Evolutionary conservation across 2,329 filamentous ascomycete species (phyloP), one percentile per base, ranked within the genome.

Genomic region (Sporothrix curviconia): DNA sequence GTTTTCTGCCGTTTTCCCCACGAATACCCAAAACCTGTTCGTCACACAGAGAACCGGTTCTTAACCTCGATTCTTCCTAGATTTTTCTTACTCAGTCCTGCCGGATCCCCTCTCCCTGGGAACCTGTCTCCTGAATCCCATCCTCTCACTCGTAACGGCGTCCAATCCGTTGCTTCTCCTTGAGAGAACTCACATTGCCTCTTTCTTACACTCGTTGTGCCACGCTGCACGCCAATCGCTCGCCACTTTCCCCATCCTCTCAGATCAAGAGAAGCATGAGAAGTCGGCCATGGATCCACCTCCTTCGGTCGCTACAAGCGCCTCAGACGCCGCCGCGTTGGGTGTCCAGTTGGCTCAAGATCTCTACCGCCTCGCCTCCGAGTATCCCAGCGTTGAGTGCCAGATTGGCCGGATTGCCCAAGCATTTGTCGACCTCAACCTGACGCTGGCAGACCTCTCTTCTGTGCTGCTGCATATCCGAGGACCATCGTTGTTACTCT

Each of bases 401-500:
- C 60, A 62, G 47, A 62, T 63, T 24, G 57, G 57, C 40, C 55
- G 57, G 39, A 60, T 63, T 25, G 61, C 58, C 1, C 61, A 62
- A 50, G 59, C 59, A 4, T 63, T 63, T 54, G 40, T 59, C 50
- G 56, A 58, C 54, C 49, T 63, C 55, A 63, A 63, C 53, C 32
- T 61, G 12, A 42, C 57, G 3, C 42, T 63, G 32, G 42, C 58
- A 47, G 58, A 59, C 49, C 58, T 63, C 12, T 53, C 56, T 3
- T 25, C 44, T 2, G 60, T 54, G 19, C 44, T 62, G 25, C 52
- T 36, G 12, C 22, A 4, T 5, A 12, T 22, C 3, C 25, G 36
- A 4, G 17, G n/a, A n/a, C n/a, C 14, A n/a, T 14, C 40, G 1
- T 24, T 44, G 1, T 12, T 9, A 24, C 30, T 55, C 19, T 36